These are phyloP conservation scores for Leavenworthia alabamica DNA, from an alignment of 345 rosid species.

Conservation along the genomic window DNA sequence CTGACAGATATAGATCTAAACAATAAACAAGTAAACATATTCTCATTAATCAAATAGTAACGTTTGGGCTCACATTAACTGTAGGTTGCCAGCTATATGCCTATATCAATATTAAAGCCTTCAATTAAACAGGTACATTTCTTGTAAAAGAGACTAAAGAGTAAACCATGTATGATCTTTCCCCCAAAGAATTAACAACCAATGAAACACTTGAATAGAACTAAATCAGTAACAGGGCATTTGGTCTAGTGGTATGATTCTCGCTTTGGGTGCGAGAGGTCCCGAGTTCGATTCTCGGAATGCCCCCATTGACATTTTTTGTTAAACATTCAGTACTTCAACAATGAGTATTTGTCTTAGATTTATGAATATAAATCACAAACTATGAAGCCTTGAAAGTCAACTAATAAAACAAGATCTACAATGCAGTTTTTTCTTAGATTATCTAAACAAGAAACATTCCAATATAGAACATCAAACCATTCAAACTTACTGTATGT, in stretches of 20 bases:
- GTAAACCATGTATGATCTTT: not conserved
- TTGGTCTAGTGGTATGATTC: constrained; percentile 88
- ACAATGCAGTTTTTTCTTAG: no score
- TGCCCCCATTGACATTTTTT: constrained; percentile 31
- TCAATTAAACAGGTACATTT: not conserved
- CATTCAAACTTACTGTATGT: no score
- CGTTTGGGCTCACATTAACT: not conserved
- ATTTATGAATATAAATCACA: no score
- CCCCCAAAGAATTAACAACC: not conserved
- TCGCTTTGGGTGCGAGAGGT: constrained; percentile 88
- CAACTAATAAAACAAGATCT: no score
- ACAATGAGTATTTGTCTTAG: no score
- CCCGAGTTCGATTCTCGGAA: constrained; percentile 67
- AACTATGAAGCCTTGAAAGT: no score
- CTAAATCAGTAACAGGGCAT: constrained; percentile 30
- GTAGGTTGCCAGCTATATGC: not conserved
- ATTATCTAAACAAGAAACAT: no score
- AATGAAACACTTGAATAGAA: not conserved
- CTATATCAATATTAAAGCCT: not conserved
- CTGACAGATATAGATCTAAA: constrained; percentile 1
- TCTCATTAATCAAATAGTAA: not conserved
- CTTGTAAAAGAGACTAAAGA: not conserved
- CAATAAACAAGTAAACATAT: not conserved
- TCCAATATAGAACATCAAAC: no score
- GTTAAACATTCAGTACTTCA: no score